phyloP scores from a whole-genome alignment of 1,284 basidiomycete species.

The Puccinia horiana region DNA sequence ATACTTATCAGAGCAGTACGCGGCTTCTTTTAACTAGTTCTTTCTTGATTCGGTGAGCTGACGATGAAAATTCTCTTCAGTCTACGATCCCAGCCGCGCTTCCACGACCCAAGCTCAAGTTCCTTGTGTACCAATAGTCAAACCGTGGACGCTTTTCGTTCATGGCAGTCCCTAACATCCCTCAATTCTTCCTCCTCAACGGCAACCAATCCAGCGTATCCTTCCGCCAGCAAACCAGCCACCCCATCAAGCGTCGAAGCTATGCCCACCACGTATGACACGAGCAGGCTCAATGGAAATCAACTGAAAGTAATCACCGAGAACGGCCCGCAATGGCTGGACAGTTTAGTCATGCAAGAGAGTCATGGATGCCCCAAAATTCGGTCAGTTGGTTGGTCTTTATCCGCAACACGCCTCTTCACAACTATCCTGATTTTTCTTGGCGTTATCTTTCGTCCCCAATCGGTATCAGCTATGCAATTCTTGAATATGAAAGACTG shows the following conservation, averaged over 20 bases:
- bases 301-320: slow-evolving; percentile 44
- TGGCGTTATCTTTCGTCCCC: not conserved
- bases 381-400: not conserved
- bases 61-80: not conserved
- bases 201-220: slow-evolving; percentile 2
- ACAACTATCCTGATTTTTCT: not conserved
- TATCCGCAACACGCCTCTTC: not conserved
- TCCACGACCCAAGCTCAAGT: slow-evolving; percentile 39
- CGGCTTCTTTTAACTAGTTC: not conserved
- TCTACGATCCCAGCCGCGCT: slow-evolving; percentile 44
- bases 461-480: slow-evolving; percentile 51
- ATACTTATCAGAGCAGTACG: slow-evolving; percentile 42
- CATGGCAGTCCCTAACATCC: slow-evolving; percentile 31
- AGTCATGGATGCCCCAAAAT: slow-evolving; percentile 39
- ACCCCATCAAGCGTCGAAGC: not conserved
- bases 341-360: slow-evolving; percentile 44
- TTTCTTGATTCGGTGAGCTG: not conserved
- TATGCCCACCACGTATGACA: not conserved
- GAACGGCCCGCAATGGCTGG: slow-evolving; percentile 35
- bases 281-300: not conserved
- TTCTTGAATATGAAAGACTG: slow-evolving; percentile 74
- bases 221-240: not conserved
- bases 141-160: slow-evolving; percentile 40
- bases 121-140: slow-evolving; percentile 42
- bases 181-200: slow-evolving; percentile 29